Evolutionary conservation across 2,329 filamentous ascomycete species (phyloP).

Genomic region (Ascochyta clinopodiicola): DNA sequence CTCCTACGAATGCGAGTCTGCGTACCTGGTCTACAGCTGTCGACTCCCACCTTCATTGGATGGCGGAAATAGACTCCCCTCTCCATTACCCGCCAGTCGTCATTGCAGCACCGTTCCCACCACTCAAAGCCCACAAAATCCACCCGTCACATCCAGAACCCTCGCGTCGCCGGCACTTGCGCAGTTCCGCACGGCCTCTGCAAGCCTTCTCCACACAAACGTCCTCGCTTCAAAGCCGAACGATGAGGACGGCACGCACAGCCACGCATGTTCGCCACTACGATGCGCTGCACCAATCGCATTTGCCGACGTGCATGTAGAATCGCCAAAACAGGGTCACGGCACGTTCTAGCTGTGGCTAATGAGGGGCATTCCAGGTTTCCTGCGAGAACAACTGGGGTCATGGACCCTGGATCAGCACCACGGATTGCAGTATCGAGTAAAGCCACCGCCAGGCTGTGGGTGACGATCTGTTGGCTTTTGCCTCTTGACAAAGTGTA

Average conservation of each 20-base stretch:
- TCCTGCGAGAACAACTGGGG: conserved; percentile 18
- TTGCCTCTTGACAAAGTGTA: conserved; percentile 28
- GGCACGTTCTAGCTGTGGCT: conserved; percentile 33
- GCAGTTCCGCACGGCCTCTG: conserved; percentile 3
- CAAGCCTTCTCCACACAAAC: conserved; percentile 16
- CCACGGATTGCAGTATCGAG: conserved; percentile 19
- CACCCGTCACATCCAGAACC: conserved; percentile 4
- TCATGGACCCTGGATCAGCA: conserved; percentile 37
- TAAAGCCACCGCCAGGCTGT: conserved; percentile 26
- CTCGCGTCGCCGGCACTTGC: conserved; percentile 7
- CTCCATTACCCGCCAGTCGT: conserved; percentile 1
- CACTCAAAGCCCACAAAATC: conserved; percentile 1
- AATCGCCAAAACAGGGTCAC: conserved; percentile 9
- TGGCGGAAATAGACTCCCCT: conserved; percentile 6
- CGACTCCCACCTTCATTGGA: not conserved
- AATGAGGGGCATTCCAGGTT: conserved; percentile 32
- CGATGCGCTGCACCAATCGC: conserved; percentile 1
- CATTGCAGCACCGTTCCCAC: conserved; percentile 5
- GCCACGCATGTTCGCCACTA: conserved; percentile 15
- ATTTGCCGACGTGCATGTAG: conserved; percentile 4
- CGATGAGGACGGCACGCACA: conserved; percentile 6
- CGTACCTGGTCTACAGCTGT: not conserved
- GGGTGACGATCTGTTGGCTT: conserved; percentile 29
- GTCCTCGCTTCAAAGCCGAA: conserved; percentile 13
- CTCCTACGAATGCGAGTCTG: not conserved